These are phyloP conservation scores for Syncephalastrum monosporum DNA, from an alignment of 371 early-diverging fungal species.

Conservation along the genomic window DNA sequence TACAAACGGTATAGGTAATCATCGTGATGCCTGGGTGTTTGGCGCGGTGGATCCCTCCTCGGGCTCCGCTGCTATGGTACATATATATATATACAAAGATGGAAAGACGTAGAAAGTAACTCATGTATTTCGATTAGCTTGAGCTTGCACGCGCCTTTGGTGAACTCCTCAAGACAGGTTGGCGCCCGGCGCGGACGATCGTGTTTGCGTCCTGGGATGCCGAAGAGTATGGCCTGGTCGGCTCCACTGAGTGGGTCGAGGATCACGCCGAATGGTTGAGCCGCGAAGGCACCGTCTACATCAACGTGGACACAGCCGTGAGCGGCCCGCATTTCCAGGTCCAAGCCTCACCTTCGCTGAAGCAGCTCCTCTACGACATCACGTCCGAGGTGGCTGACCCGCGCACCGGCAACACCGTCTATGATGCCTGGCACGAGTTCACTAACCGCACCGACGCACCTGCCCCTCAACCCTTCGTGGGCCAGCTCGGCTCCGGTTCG, in stretches of 20 bases:
- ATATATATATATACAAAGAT: neutral
- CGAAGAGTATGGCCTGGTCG: slow-evolving; percentile 58
- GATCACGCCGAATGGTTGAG: slow-evolving; percentile 52
- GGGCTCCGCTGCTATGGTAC: neutral
- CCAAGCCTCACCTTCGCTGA: slow-evolving; percentile 37
- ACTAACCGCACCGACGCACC: slow-evolving; percentile 9
- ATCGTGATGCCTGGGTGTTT: slow-evolving; percentile 68
- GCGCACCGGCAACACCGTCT: slow-evolving; percentile 11
- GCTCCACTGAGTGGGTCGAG: slow-evolving; percentile 67
- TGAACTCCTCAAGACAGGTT: slow-evolving; percentile 47
- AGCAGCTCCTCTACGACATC: slow-evolving; percentile 39
- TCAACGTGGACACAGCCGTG: slow-evolving; percentile 53
- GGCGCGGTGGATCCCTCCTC: slow-evolving; percentile 71
- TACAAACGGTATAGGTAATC: slow-evolving; percentile 40
- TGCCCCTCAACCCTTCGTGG: slow-evolving; percentile 16
- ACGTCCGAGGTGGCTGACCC: slow-evolving; percentile 41
- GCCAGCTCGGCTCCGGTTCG: slow-evolving; percentile 48
- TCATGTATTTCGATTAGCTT: slow-evolving; percentile 15
- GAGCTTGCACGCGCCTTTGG: slow-evolving; percentile 53
- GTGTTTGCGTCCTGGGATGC: slow-evolving; percentile 63
- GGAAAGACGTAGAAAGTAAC: neutral
- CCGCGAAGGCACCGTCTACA: slow-evolving; percentile 50
- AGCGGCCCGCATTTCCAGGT: slow-evolving; percentile 12
- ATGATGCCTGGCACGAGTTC: slow-evolving; percentile 17
- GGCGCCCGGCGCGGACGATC: slow-evolving; percentile 59